These are phyloP conservation scores for Carallia brachiata DNA, from an alignment of 345 rosid genomes.

Conservation along the genomic window DNA sequence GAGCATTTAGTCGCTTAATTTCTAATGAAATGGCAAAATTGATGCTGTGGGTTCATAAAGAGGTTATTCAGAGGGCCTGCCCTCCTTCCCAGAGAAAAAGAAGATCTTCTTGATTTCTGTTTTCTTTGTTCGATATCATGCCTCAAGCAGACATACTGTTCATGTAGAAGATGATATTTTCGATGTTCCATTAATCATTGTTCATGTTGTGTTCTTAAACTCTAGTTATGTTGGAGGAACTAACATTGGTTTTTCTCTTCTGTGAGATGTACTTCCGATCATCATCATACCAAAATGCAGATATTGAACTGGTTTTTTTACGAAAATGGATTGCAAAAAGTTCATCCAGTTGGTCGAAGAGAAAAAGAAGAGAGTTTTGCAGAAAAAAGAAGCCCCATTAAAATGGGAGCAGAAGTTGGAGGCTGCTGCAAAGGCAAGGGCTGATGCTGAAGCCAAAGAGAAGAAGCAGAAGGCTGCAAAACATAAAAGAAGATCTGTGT, in stretches of 20 bases:
- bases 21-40: no score
- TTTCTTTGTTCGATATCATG: no score
- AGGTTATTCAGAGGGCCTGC: no score
- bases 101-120: no score
- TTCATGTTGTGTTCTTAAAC: no score
- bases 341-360: conserved; percentile 96
- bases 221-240: conserved; percentile 33
- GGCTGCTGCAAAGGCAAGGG: conserved; percentile 76
- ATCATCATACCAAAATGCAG: conserved; percentile 90
- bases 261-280: conserved; percentile 91
- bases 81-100: no score
- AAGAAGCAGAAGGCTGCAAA: conserved; percentile 55
- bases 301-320: conserved; percentile 52
- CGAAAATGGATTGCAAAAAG: conserved; percentile 90
- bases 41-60: no score
- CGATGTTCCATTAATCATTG: no score
- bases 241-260: conserved; percentile 92
- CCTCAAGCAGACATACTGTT: no score
- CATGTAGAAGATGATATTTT: no score
- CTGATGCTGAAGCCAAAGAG: conserved; percentile 58
- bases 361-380: conserved; percentile 74
- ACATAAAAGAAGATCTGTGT: conserved; percentile 45
- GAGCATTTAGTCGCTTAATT: no score
- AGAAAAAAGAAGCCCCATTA: conserved; percentile 82
- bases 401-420: conserved; percentile 98